phyloP scores from a whole-genome alignment of 805 yeast species.

The Ogataea degrootiae region DNA sequence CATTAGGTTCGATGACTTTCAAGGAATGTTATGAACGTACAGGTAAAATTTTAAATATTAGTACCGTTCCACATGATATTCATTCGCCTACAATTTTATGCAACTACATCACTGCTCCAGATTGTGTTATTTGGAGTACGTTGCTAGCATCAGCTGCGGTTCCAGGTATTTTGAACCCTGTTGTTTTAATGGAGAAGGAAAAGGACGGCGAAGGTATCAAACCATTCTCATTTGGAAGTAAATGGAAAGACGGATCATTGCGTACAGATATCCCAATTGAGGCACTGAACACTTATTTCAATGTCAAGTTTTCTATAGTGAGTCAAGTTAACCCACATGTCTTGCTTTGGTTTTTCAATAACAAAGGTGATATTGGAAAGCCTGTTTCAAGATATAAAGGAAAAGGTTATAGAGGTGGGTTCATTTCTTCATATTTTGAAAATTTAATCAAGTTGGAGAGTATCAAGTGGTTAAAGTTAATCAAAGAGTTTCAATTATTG shows the following conservation, averaged over 20 bases:
- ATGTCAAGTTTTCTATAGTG: conserved; percentile 70
- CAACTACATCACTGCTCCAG: conserved; percentile 71
- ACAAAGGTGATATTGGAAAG: conserved; percentile 74
- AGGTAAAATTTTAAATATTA: conserved; percentile 65
- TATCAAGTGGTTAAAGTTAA: conserved; percentile 68
- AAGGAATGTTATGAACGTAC: conserved; percentile 64
- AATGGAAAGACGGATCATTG: conserved; percentile 76
- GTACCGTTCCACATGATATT: conserved; percentile 79
- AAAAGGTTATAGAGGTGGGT: conserved; percentile 68
- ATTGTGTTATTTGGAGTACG: conserved; percentile 78
- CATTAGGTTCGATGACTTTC: conserved; percentile 68
- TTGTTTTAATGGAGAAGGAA: conserved; percentile 62
- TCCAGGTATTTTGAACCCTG: conserved; percentile 78
- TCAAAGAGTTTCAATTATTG: conserved; percentile 58
- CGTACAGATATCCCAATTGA: conserved; percentile 77
- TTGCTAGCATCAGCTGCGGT: conserved; percentile 76
- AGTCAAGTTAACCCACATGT: conserved; percentile 85
- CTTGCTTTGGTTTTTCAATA: conserved; percentile 68
- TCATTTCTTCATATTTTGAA: conserved; percentile 66
- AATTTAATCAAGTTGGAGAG: conserved; percentile 68
- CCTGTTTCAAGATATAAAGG: conserved; percentile 63
- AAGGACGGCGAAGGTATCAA: conserved; percentile 32
- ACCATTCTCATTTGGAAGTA: conserved; percentile 70
- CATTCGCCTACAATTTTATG: conserved; percentile 77
- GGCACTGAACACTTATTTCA: conserved; percentile 67